Percentiles rank a stretch among this genome's conserved stretches.
Evolutionary conservation across 2,329 filamentous ascomycete genomes (phyloP).

Genomic region (Sporothrix curviconia): DNA sequence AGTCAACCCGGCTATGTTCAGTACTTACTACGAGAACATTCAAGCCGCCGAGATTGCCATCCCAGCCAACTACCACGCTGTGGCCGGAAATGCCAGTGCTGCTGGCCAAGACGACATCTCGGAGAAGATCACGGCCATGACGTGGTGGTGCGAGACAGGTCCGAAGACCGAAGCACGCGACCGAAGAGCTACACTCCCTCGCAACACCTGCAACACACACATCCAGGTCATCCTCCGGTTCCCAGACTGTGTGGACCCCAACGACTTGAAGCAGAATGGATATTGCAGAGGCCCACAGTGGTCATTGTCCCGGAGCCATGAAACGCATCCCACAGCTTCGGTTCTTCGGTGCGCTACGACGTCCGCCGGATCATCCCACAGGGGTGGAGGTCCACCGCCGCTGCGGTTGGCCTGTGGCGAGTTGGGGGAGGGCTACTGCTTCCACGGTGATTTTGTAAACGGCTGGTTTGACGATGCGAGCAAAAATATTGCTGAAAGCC

Average conservation of each 20-base stretch:
- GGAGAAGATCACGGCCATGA: slow-evolving; percentile 25
- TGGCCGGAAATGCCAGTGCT: slow-evolving; percentile 37
- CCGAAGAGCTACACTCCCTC: slow-evolving; percentile 28
- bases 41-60: slow-evolving; percentile 39
- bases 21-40: slow-evolving; percentile 40
- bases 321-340: slow-evolving; percentile 41
- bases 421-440: slow-evolving; percentile 31
- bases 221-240: slow-evolving; percentile 39
- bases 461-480: too few species aligned
- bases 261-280: slow-evolving; percentile 26
- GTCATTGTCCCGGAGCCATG: slow-evolving; percentile 34
- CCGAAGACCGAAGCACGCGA: slow-evolving; percentile 24
- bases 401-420: slow-evolving; percentile 35
- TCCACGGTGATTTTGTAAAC: slow-evolving; percentile 41
- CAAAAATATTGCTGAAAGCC: too few species aligned
- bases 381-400: slow-evolving; percentile 41
- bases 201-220: slow-evolving; percentile 34
- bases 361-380: slow-evolving; percentile 34
- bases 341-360: slow-evolving; percentile 40
- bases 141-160: slow-evolving; percentile 33
- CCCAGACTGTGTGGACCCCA: slow-evolving; percentile 36
- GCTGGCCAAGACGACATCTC: slow-evolving; percentile 28
- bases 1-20: slow-evolving; percentile 35
- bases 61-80: slow-evolving; percentile 35
- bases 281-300: slow-evolving; percentile 21